Percentiles rank a stretch among this genome's conserved stretches.
Conservation (phyloP, 176 grass and related monocot genomes). For the Aegilops speltoides region DNA sequence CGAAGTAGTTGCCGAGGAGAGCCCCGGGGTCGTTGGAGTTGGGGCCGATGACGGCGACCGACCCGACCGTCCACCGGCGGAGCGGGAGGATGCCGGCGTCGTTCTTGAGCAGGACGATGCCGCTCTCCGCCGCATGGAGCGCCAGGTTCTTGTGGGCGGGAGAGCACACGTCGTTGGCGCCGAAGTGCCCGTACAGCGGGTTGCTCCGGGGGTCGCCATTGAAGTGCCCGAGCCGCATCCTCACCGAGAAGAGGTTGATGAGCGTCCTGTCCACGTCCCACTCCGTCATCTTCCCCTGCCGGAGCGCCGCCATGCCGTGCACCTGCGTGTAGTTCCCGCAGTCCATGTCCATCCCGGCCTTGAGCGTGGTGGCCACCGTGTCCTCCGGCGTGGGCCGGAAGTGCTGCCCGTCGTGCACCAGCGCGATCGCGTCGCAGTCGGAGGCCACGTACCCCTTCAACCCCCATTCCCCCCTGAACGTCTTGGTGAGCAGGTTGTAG, state of each 20-base stretch:
- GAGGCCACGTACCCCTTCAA: conserved; percentile 44
- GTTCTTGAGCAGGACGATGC: conserved; percentile 17
- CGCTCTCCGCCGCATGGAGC: neutral
- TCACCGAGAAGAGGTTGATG: neutral
- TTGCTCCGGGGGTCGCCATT: neutral
- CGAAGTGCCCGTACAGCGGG: neutral
- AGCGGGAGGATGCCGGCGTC: neutral
- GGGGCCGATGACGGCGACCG: neutral
- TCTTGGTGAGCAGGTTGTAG: conserved; percentile 46
- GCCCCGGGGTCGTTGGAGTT: neutral
- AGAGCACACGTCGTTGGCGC: neutral
- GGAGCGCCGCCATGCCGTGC: neutral
- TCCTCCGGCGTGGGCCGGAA: neutral
- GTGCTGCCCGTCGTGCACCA: neutral
- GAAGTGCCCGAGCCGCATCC: conserved; percentile 14
- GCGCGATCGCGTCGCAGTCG: conserved; percentile 4
- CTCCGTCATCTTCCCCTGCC: conserved; percentile 8
- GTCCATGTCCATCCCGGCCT: conserved; percentile 14
- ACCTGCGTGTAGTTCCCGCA: conserved; percentile 22
- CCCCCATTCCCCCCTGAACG: conserved; percentile 44
- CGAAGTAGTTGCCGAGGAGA: neutral
- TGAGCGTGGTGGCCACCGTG: neutral
- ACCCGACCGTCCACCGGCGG: neutral
- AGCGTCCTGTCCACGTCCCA: conserved; percentile 4
- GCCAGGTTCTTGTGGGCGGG: neutral